Conservation (phyloP, 805 yeast genomes). For the Candida ortonii region DNA sequence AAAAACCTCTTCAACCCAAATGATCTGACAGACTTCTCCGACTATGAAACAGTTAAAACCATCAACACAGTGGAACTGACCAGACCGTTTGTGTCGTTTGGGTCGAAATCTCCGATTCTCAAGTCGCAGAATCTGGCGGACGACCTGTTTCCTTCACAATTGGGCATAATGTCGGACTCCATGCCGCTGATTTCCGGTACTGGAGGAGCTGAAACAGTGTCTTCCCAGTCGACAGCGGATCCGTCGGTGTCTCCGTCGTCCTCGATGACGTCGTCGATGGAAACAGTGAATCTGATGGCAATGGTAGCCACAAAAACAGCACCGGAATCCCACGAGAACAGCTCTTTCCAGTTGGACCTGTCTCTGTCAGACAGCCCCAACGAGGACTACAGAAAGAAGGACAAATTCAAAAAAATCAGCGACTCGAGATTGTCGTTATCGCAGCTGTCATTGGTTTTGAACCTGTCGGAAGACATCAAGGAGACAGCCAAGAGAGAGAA, state of each 20-base stretch:
- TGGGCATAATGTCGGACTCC: slow-evolving; percentile 8
- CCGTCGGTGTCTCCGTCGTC: slow-evolving; percentile 3
- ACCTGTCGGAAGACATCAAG: slow-evolving; percentile 44
- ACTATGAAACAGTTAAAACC: slow-evolving; percentile 18
- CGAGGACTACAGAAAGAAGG: slow-evolving; percentile 11
- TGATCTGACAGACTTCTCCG: slow-evolving; percentile 5
- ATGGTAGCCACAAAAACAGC: slow-evolving; percentile 1
- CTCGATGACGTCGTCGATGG: not conserved
- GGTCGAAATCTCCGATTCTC: slow-evolving; percentile 17
- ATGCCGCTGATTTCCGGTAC: slow-evolving; percentile 4
- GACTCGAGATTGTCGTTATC: slow-evolving; percentile 58
- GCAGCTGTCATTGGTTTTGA: slow-evolving; percentile 51
- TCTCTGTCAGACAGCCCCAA: slow-evolving; percentile 3
- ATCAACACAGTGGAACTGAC: slow-evolving; percentile 24
- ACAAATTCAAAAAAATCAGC: slow-evolving; percentile 25
- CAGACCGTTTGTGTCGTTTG: slow-evolving; percentile 14
- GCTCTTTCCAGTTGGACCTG: slow-evolving; percentile 5
- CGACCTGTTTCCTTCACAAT: slow-evolving; percentile 8
- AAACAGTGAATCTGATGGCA: not conserved
- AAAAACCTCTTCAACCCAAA: slow-evolving; percentile 2
- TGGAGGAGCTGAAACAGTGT: too few relatives aligned
- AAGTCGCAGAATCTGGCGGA: slow-evolving; percentile 17
- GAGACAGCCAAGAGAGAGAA: slow-evolving; percentile 58
- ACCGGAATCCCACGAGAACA: slow-evolving; percentile 1
- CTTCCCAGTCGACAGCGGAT: slow-evolving; percentile 1